Base-by-base conservation (phyloP, 164 flowering plant genomes). In the Liriodendron chinense region DNA sequence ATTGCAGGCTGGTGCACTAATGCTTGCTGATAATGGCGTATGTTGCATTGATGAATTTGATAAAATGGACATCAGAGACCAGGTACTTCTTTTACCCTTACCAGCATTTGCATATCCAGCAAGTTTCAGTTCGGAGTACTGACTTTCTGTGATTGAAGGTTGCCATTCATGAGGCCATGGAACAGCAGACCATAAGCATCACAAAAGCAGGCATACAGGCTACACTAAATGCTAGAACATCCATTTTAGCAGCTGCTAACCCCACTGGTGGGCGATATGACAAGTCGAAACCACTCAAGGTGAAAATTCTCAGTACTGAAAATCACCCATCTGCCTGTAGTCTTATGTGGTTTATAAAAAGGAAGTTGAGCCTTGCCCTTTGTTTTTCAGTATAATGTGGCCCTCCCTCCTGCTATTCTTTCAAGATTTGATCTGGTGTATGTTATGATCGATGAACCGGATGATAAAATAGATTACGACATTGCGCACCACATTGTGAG, bases 111-210 rank as follows among this genome's bases (percentile, higher is more conserved):
- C 49, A 68, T 70, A 14, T 53, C 22, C 70, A 9, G 25, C 23
- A 28, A 67, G 47, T 71, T 62, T 50, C 71, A 50, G 50, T 24
- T 74, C 53, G 48, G 56, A 53, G 10, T 70, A 73, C 74, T 84
- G 78, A 78, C n/a, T 65, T 43, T 53, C 49, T 59, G 64, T 28
- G 43, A 26, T 68, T 83, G 43, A 75, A 96, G 97, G 98, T 96
- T 80, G 99, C 98, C 63, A 94, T 96, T 85, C 99, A 94, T 80
- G 98, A 96, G 85, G 99, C 97, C 76, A 96, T 96, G 99, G 99
- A 94, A 73, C 99, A 94, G 73, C 99, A 96, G 83, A 96, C 99
- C 4, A 92, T 96, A 81, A 94, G 98, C 85, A 96, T 94, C 67
- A 92, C 98, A 64, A 96, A 96, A 87, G 99, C 99, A 26, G 99